Evolutionary conservation across 176 grass and related monocot genomes (phyloP), one percentile per base, ranked within the genome.

Genomic region (Bonia amplexicaulis): DNA sequence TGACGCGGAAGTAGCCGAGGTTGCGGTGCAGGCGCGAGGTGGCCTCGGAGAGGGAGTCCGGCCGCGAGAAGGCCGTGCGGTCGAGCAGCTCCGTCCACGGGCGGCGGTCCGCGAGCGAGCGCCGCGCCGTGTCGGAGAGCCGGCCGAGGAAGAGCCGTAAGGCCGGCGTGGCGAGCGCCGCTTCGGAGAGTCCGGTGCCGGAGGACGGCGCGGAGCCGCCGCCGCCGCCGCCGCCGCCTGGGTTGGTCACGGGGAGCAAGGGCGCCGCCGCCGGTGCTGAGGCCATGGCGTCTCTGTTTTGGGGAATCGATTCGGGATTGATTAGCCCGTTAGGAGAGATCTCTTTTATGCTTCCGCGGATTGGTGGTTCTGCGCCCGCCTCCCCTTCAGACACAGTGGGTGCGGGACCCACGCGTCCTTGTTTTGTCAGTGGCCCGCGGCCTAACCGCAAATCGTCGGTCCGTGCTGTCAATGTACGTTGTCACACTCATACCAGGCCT

Each of bases 1-100:
- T 96, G 77, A 99, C 88, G 77, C 96, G 93, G 84, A 99, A 99
- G 81, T 99, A 99, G 57, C 76, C 73, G 13, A 96, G 75, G 81
- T 99, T 99, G 81, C 92, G 94, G 63, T 91, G 91, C 71, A 99
- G 86, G 64, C 96, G 86, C 7, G 93, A 94, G 66, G 93, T 77
- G 81, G 93, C 93, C 69, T 99, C 93, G 35, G 96, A 82, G 74
- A 99, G 65, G n/a, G 91, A 92, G 15, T 94, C 91, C 6, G 90
- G 90, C 7, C 90, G 82, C 69, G 93, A 89, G 76, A 99, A 92
- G 55, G 96, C 91, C 45, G 90, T 89, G n/a, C 93, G 93, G 70
- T 99, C 93, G 73, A 89, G 20, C 74, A 99, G 91, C 84, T 99
- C 96, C 33, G 87, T 86, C 93, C 90, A 96, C 8, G 93, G 91